Evolutionary conservation across 2,329 filamentous ascomycete genomes (phyloP), one percentile per base, ranked within the genome.

Genomic region (Aspergillus sp.): DNA sequence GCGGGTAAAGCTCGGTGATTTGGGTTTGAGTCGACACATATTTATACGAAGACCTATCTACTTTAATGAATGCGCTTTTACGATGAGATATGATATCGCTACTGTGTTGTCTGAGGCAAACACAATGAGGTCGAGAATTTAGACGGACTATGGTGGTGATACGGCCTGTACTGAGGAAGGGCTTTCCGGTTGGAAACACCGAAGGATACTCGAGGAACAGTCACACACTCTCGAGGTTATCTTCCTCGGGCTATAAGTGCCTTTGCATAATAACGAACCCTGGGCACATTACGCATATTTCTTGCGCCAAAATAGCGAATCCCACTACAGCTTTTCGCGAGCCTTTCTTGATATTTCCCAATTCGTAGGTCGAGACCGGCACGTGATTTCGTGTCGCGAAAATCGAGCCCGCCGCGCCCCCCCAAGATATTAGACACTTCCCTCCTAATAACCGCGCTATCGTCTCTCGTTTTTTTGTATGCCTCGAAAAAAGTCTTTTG

Each of bases 1-100:
- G 78, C 77, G 39, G 73, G 75, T 51, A 82, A 82, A 64, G 77
- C 74, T 51, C 78, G 79, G 61, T 81, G 59, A 69, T 59, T 56
- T 61, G 22, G 22, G 17, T 33, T 40, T 19, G 19, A 15, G 13
- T 39, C 30, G 22, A 41, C 12, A 41, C 4, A 19, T 24, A 41
- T 51, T 44, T 33, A 37, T n/a, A 17, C 17, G 19, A 17, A 34
- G 6, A 52, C 44, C 34, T 37, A n/a, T 54, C 40, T 40, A 22
- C 37, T 46, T 27, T 39, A 53, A 40, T 53, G 24, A 59, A 54
- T 57, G 19, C 53, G 19, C 27, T 56, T 58, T 59, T 46, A 53
- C 54, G 58, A 64, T 56, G 45, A 56, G 58, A 64, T 56, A 39
- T 57, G 58, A 63, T 59, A 39, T 57, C 52, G 49, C 44, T 41